Evolutionary conservation across 75 land plant species (phyloP).

Genomic region (Adiantum capillusveneris): DNA sequence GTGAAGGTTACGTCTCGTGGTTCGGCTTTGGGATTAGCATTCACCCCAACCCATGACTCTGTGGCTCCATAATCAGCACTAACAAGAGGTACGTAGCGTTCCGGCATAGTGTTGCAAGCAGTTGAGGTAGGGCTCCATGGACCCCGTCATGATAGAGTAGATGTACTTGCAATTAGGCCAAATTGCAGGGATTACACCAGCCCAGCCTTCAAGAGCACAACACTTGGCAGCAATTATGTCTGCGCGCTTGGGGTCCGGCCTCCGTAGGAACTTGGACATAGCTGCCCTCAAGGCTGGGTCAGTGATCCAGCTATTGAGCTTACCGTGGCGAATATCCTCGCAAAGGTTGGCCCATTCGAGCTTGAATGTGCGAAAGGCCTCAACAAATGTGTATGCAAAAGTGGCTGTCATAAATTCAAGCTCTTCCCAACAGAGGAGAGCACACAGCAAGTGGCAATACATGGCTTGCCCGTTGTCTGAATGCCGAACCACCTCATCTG

Average conservation of each 20-base stretch:
- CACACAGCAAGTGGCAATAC: slow-evolving; percentile 60
- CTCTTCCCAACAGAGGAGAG: slow-evolving; percentile 27
- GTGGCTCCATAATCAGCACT: slow-evolving; percentile 59
- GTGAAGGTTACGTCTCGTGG: slow-evolving; percentile 45
- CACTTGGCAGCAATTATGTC: slow-evolving; percentile 20
- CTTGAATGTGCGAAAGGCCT: slow-evolving; percentile 41
- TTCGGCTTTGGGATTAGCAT: slow-evolving; percentile 30
- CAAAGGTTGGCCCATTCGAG: too few relatives aligned
- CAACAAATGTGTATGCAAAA: slow-evolving; percentile 49
- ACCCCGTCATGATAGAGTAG: too few relatives aligned
- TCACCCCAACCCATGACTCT: slow-evolving; percentile 59
- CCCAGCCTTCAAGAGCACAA: too few relatives aligned
- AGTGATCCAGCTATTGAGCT: slow-evolving; percentile 27
- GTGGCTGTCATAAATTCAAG: slow-evolving; percentile 48
- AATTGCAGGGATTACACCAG: too few relatives aligned
- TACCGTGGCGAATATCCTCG: slow-evolving; percentile 32
- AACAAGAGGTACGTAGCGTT: slow-evolving; percentile 44
- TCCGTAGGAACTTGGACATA: slow-evolving; percentile 1
- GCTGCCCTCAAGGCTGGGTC: too few relatives aligned
- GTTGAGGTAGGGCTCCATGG: too few relatives aligned
- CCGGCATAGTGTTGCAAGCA: too few relatives aligned
- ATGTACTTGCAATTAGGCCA: too few relatives aligned
- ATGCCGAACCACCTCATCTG: slow-evolving; percentile 43
- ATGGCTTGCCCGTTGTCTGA: slow-evolving; percentile 37
- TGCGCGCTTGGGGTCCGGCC: slow-evolving; percentile 38